phyloP scores from a whole-genome alignment of 2,329 filamentous ascomycete species.

The Diaporthe velutina region DNA sequence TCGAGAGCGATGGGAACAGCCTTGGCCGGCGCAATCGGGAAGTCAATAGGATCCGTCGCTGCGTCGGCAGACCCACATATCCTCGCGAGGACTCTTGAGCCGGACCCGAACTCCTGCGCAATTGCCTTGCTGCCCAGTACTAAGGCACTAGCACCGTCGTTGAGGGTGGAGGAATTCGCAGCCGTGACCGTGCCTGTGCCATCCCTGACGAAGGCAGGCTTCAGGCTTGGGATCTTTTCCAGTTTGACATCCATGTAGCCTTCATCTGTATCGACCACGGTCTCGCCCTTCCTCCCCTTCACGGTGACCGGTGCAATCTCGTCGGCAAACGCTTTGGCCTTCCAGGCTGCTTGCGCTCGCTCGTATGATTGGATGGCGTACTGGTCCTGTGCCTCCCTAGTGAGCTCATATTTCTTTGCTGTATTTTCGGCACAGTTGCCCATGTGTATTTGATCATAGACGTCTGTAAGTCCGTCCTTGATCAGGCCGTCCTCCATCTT shows the following conservation, averaged over 20 bases:
- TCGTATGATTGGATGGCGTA: conserved; percentile 93
- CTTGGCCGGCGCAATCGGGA: conserved; percentile 91
- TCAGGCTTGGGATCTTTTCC: conserved; percentile 87
- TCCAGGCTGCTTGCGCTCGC: conserved; percentile 92
- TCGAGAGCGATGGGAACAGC: conserved; percentile 91
- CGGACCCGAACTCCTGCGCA: conserved; percentile 82
- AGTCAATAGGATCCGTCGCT: conserved; percentile 91
- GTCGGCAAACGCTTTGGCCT: conserved; percentile 83
- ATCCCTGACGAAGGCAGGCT: conserved; percentile 90
- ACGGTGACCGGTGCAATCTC: conserved; percentile 92
- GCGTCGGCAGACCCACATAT: conserved; percentile 91
- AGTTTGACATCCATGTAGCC: conserved; percentile 88
- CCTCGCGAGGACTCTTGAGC: conserved; percentile 86
- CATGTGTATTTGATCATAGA: conserved; percentile 98
- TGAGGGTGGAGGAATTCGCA: conserved; percentile 93
- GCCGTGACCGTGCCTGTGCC: conserved; percentile 93
- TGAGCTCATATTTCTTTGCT: conserved; percentile 86
- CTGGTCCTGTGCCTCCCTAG: conserved; percentile 88
- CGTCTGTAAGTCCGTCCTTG: conserved; percentile 95
- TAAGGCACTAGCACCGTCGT: conserved; percentile 92
- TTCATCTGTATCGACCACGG: conserved; percentile 84
- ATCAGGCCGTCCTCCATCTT: conserved; percentile 92
- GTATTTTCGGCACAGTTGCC: conserved; percentile 96
- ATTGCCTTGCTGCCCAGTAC: conserved; percentile 86
- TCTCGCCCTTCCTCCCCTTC: conserved; percentile 85